These are phyloP conservation scores for Exophiala viscosa DNA, from an alignment of 2,329 filamentous ascomycete species.

Conservation along the genomic window DNA sequence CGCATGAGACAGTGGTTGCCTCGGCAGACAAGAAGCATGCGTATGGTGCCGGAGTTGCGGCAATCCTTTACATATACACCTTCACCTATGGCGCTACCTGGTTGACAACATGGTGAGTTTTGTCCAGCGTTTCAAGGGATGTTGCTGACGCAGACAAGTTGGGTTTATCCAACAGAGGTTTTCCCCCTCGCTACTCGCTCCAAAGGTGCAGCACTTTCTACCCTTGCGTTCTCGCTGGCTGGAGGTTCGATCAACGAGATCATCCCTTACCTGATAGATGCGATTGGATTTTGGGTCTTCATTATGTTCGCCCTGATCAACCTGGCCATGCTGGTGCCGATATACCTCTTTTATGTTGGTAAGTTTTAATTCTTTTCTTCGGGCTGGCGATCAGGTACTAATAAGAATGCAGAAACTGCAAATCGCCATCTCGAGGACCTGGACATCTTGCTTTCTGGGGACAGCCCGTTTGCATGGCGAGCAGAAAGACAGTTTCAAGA, in stretches of 20 bases:
- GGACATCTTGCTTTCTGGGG: conserved; percentile 30
- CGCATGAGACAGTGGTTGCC: too few relatives aligned
- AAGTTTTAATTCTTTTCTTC: background rate
- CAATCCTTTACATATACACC: conserved; percentile 29
- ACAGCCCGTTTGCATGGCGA: conserved; percentile 29
- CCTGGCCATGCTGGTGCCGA: conserved; percentile 30
- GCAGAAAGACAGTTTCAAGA: conserved; percentile 29
- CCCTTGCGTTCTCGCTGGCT: conserved; percentile 30
- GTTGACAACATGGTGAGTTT: conserved; percentile 29
- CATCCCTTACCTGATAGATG: conserved; percentile 34
- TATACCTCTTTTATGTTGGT: conserved; percentile 34
- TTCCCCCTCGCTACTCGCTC: conserved; percentile 27
- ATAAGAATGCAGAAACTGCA: conserved; percentile 31
- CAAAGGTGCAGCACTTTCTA: conserved; percentile 28
- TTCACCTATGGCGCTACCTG: conserved; percentile 30
- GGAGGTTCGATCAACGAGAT: conserved; percentile 32
- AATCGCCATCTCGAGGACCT: conserved; percentile 36
- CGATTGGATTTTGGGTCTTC: conserved; percentile 33
- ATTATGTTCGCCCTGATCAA: conserved; percentile 35
- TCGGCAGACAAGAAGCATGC: conserved; percentile 25
- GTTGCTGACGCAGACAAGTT: conserved; percentile 13
- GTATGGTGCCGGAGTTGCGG: conserved; percentile 26
- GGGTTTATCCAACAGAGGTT: conserved; percentile 30
- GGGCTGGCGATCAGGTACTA: background rate
- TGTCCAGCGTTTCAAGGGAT: background rate